phyloP scores from a whole-genome alignment of 2,329 filamentous ascomycete species.

The Lasiodiplodia citricola region DNA sequence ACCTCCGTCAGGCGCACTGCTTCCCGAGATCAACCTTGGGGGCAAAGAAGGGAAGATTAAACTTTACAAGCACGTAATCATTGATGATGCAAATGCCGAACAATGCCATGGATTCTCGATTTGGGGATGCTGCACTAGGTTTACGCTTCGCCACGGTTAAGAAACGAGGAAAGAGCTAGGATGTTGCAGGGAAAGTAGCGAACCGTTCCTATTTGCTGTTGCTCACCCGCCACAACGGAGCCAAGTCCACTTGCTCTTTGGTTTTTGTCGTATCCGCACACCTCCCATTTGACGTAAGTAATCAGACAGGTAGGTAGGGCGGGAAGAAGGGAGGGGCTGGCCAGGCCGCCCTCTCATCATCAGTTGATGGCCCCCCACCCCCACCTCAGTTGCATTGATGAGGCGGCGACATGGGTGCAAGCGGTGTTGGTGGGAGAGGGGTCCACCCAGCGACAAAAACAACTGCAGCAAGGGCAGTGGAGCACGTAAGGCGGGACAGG shows the following conservation, averaged over 20 bases:
- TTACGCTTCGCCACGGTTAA: neutral
- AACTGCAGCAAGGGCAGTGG: constrained; percentile 7
- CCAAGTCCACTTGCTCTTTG: neutral
- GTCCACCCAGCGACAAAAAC: neutral
- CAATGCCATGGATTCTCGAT: neutral
- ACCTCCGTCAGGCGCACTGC: neutral
- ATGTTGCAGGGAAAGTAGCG: neutral
- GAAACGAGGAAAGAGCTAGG: neutral
- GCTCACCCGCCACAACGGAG: neutral
- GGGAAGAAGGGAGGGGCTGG: neutral
- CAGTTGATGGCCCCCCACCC: neutral
- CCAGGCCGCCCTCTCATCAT: neutral
- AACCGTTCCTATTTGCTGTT: neutral
- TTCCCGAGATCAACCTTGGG: neutral
- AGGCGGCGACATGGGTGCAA: neutral
- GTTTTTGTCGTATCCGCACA: constrained; percentile 1
- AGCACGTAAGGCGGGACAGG: neutral
- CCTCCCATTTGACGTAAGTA: constrained; percentile 16
- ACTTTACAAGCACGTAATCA: neutral
- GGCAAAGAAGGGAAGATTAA: neutral
- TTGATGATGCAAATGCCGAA: neutral
- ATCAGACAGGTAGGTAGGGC: neutral
- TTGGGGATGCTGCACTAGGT: neutral
- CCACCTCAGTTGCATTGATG: neutral
- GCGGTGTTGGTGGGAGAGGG: neutral